Evolutionary conservation across 2,329 filamentous ascomycete species (phyloP), one percentile per base, ranked within the genome.

Genomic region (Knufia petricola): DNA sequence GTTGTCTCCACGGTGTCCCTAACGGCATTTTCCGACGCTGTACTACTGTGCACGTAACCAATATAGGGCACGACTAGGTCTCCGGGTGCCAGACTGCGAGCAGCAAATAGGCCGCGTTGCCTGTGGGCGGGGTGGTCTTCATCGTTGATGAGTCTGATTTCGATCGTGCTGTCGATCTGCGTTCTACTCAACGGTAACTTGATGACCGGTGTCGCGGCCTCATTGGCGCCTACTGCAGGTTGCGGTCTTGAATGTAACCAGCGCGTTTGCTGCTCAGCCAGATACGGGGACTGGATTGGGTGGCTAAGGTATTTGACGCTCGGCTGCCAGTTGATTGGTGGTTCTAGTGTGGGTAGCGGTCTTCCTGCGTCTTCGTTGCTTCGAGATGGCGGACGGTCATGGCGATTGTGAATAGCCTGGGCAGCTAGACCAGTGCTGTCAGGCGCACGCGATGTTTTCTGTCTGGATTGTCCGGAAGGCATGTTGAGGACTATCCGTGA

Each of bases 61-160:
- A 74, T 56, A 52, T 77, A 77, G 13, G 70, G 63, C n/a, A 74
- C 55, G 31, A 77, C 67, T 54, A 75, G 70, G 0, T 63, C 60
- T 36, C 66, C 67, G 13, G 74, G 71, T 4, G 60, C 54, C 1
- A 75, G 64, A 52, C 68, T 60, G 41, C 65, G 60, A 13, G 62
- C 60, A n/a, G 73, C 70, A 57, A 69, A 73, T 3, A 76, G 66
- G 3, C 72, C 73, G 49, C 64, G 56, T 56, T 76, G 72, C 12
- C 68, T 66, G 45, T 64, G 49, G 2, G 73, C 74, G 10, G 74
- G 74, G 54, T 76, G 74, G 4, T 61, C 61, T 2, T 61, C 50
- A 46, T 61, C 60, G 17, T 59, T 53, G 46, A 76, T 71, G 30
- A 61, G 59, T 3, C 55, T 61, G 48, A 76, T 73, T 19, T 60